Evolutionary conservation across 2,329 filamentous ascomycete genomes (phyloP), one percentile per base, ranked within the genome.

Genomic region (Fusarium robinianum): DNA sequence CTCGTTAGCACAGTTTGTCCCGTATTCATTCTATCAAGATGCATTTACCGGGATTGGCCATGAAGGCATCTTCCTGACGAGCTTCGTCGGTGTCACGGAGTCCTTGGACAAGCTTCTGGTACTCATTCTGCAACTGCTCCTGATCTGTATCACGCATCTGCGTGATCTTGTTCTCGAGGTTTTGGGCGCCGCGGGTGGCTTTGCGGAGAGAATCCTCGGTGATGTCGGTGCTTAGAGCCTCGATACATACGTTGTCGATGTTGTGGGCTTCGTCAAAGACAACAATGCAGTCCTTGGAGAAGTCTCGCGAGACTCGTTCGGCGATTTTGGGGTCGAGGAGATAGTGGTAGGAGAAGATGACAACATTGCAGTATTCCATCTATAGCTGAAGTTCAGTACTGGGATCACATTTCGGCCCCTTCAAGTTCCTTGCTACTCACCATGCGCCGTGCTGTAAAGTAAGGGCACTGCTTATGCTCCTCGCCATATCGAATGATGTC

Each of bases 291-390:
- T 99, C 95, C 60, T 96, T 96, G 0, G 94, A 96, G 8, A 99
- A 81, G 63, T 99, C 94, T 67, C 87, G 90, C 1, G 94, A 97
- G 2, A 97, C 91, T 45, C 92, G 73, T 65, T 99, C 94, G 9
- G 94, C 94, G 61, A 99, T 99, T 67, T 99, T 99, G 3, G 94
- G 94, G 62, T 99, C 95, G 11, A 99, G 81, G 3, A 99, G 81
- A 64, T 99, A 99, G 69, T 99, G 94, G 65, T 99, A 99, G 1
- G 94, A 99, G 72, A 99, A 99, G 57, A 99, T 99, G 63, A 99
- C 96, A 64, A 99, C 90, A 66, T 99, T 97, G 78, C 94, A 99
- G 65, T 91, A 97, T 62, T 94, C 87, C 92, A 99, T 97, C 87
- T 90, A 54, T 10, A 21, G 7, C 21, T 25, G 10, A 18, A 37